Base-by-base conservation (phyloP, 768 basidiomycete genomes). In the Chlorophyllum brunneum region DNA sequence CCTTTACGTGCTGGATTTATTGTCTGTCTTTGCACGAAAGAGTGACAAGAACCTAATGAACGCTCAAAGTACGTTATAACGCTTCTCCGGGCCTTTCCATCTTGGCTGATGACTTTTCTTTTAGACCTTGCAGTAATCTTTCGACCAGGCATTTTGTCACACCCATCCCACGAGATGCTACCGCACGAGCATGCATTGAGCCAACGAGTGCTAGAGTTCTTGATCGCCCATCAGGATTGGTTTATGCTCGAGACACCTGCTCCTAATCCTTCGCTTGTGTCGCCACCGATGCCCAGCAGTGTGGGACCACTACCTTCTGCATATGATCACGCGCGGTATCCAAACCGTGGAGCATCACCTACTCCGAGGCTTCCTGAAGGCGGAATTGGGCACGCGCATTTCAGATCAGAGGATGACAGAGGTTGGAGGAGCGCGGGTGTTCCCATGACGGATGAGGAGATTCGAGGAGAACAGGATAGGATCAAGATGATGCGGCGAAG, bases 41-140 rank as follows among this genome's bases (percentile, higher is more conserved):
- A 81, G 85, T 39, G 88, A 92, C 57, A 87, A 86, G 72, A 99
- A 99, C 67, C 73, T 95, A 42, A 99, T 99, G 95, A 95, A 89
- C 0, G 88, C 95, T 18, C 78, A 86, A 52, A 98, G 94, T 97
- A 58, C 60, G 89, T 80, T 29, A 23, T 15, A 27, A 5, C 31
- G 10, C 29, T 22, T 20, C 40, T 33, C 13, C 30, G 5, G 10
- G 6, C 23, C 11, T n/a, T 18, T 20, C 15, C n/a, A n/a, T n/a
- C 24, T 37, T 15, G 9, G 24, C 18, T 23, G 8, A 31, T 24
- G 18, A 51, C 43, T 37, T 20, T 11, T n/a, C 27, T 16, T 26
- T 10, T 16, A 92, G 95, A 99, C 70, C 83, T 99, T 16, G 97
- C 95, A 15, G 88, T 95, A 40, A 95, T 98, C 58, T 99, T 99